Conservation (phyloP, 2,329 filamentous ascomycete species). For the Ophiostoma piceae region DNA sequence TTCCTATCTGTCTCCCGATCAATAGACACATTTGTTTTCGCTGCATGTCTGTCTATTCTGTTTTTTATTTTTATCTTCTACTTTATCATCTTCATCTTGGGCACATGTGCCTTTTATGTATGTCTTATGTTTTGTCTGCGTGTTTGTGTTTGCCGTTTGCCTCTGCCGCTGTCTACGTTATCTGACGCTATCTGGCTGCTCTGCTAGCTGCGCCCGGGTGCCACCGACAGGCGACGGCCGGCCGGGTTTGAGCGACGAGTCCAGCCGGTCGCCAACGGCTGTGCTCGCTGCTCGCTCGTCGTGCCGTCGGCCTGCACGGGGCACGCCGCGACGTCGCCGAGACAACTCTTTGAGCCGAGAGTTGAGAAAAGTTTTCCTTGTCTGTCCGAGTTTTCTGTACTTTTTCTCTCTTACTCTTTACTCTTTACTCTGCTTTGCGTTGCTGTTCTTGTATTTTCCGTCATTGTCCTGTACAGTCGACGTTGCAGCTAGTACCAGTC, state of each 20-base stretch:
- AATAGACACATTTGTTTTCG: slow-evolving; percentile 21
- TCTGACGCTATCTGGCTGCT: no score
- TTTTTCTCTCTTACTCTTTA: background rate
- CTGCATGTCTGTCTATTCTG: background rate
- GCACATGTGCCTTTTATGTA: background rate
- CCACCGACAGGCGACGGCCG: background rate
- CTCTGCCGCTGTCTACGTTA: no score
- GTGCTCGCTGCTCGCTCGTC: background rate
- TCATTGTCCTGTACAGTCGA: background rate
- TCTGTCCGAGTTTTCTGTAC: background rate
- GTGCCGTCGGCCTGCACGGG: background rate
- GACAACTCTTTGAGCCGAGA: background rate
- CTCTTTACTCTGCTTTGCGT: background rate
- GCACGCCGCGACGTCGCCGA: background rate
- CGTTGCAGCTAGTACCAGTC: background rate
- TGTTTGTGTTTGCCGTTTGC: background rate
- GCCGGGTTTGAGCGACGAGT: background rate
- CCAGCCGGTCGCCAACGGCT: background rate
- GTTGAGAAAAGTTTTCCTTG: slow-evolving; percentile 4
- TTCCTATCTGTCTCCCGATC: slow-evolving; percentile 26
- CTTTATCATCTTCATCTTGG: background rate
- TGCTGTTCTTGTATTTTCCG: background rate
- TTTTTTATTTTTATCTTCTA: background rate
- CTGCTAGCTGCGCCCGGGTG: background rate
- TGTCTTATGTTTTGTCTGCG: background rate